Evolutionary conservation across 768 basidiomycete species (phyloP).

Genomic region (Lanmaoa rubissima): DNA sequence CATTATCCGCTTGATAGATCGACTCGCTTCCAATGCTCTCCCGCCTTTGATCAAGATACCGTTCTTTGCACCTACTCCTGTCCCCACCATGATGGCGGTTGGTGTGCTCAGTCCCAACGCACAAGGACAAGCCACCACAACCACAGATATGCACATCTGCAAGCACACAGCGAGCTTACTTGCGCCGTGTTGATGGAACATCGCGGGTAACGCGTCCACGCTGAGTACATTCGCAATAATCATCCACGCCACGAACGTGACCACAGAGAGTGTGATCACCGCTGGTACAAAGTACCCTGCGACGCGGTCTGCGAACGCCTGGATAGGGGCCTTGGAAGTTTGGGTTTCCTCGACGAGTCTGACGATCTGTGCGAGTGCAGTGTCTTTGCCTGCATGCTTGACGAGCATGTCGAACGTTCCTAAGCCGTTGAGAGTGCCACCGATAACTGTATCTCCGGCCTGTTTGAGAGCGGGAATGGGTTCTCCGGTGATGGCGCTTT

Average conservation of each 20-base stretch:
- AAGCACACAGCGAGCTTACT: constrained; percentile 88
- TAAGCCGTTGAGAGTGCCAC: constrained; percentile 94
- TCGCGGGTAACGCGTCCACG: constrained; percentile 63
- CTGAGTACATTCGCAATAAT: constrained; percentile 58
- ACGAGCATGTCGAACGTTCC: constrained; percentile 98
- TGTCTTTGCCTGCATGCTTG: constrained; percentile 93
- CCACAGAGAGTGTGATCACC: constrained; percentile 75
- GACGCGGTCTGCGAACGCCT: constrained; percentile 91
- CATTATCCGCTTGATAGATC: constrained; percentile 74
- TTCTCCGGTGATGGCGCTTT: constrained; percentile 96
- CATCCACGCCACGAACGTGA: constrained; percentile 88
- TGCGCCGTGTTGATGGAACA: constrained; percentile 84
- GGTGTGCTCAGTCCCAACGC: constrained; percentile 95
- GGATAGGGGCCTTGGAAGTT: constrained; percentile 96
- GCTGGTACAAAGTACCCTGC: constrained; percentile 95
- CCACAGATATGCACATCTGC: constrained; percentile 95
- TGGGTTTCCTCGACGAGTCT: constrained; percentile 97
- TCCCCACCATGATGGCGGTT: constrained; percentile 99
- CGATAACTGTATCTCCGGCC: constrained; percentile 83
- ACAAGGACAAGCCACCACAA: constrained; percentile 98
- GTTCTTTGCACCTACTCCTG: constrained; percentile 94
- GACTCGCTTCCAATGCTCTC: constrained; percentile 88
- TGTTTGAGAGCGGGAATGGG: constrained; percentile 86
- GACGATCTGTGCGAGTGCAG: constrained; percentile 94
- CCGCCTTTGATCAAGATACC: constrained; percentile 99